Percentiles rank a stretch among this genome's conserved stretches.
Evolutionary conservation across 1,284 basidiomycete genomes (phyloP).

Genomic region (Agaricales sp.): DNA sequence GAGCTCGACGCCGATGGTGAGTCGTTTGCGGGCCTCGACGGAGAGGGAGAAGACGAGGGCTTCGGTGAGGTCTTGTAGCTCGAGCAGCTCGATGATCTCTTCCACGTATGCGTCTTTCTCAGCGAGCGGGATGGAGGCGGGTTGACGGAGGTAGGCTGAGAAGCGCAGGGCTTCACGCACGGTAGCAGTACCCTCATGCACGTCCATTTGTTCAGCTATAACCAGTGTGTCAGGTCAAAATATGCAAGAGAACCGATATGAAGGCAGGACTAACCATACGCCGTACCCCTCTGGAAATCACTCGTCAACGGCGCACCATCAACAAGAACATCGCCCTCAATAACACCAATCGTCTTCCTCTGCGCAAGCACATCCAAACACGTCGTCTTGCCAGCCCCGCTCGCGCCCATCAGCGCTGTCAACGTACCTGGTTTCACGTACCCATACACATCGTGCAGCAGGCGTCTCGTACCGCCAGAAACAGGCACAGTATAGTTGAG

Average conservation of each 20-base stretch:
- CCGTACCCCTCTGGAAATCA: slow-evolving; percentile 73
- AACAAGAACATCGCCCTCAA: slow-evolving; percentile 73
- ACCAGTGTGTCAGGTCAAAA: slow-evolving; percentile 12
- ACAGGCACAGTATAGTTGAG: slow-evolving; percentile 70
- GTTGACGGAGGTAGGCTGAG: slow-evolving; percentile 86
- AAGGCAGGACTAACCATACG: slow-evolving; percentile 43
- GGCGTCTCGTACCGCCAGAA: slow-evolving; percentile 54
- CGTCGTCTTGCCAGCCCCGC: slow-evolving; percentile 60
- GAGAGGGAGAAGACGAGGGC: slow-evolving; percentile 51
- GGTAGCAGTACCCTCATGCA: slow-evolving; percentile 77
- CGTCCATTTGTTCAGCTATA: slow-evolving; percentile 81
- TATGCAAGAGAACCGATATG: slow-evolving; percentile 19
- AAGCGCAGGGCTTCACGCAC: slow-evolving; percentile 88
- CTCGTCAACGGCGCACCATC: slow-evolving; percentile 65
- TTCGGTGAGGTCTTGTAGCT: slow-evolving; percentile 54
- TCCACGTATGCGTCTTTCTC: slow-evolving; percentile 83
- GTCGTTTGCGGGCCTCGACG: slow-evolving; percentile 78
- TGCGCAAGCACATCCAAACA: slow-evolving; percentile 85
- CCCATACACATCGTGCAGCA: slow-evolving; percentile 81
- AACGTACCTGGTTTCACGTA: slow-evolving; percentile 85
- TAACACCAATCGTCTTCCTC: slow-evolving; percentile 79
- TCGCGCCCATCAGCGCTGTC: slow-evolving; percentile 63
- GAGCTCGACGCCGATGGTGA: slow-evolving; percentile 85
- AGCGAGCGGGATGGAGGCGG: slow-evolving; percentile 52
- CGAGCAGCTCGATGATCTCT: slow-evolving; percentile 64